Evolutionary conservation across 108 stramenopile species (phyloP).

Genomic region (Cyclotella choctawhatcheeana): DNA sequence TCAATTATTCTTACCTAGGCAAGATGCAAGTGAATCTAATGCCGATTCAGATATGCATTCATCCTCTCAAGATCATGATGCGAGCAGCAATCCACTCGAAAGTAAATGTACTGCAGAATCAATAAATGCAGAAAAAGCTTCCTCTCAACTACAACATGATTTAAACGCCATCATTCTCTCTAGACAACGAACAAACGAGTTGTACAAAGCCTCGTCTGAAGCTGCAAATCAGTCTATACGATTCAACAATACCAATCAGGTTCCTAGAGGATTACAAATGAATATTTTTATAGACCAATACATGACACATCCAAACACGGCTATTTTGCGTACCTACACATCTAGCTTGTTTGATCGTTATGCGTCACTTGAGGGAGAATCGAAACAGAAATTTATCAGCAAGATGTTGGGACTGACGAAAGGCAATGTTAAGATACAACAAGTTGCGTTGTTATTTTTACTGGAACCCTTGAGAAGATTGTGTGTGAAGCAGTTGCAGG

Average conservation of each 20-base stretch:
- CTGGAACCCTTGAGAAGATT: constrained; percentile 34
- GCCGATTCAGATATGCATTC: neutral
- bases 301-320: constrained; percentile 39
- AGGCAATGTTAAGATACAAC: constrained; percentile 24
- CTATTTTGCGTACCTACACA: constrained; percentile 30
- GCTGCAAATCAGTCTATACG: neutral
- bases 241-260: neutral
- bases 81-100: neutral
- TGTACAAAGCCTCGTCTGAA: constrained; percentile 22
- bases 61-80: neutral
- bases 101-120: neutral
- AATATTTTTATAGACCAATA: constrained; percentile 32
- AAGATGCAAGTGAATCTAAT: neutral
- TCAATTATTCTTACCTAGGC: constrained; percentile 12
- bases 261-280: neutral
- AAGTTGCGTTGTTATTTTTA: constrained; percentile 34
- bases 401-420: constrained; percentile 32
- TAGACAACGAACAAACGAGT: constrained; percentile 20
- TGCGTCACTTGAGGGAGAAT: neutral
- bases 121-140: constrained; percentile 1
- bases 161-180: constrained; percentile 30
- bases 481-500: neutral
- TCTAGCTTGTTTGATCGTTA: constrained; percentile 43
- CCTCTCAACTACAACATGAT: constrained; percentile 28
- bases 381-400: constrained; percentile 6